Evolutionary conservation across 768 basidiomycete species (phyloP), one percentile per base, ranked within the genome.

Genomic region (Melanogaster broomeanus): DNA sequence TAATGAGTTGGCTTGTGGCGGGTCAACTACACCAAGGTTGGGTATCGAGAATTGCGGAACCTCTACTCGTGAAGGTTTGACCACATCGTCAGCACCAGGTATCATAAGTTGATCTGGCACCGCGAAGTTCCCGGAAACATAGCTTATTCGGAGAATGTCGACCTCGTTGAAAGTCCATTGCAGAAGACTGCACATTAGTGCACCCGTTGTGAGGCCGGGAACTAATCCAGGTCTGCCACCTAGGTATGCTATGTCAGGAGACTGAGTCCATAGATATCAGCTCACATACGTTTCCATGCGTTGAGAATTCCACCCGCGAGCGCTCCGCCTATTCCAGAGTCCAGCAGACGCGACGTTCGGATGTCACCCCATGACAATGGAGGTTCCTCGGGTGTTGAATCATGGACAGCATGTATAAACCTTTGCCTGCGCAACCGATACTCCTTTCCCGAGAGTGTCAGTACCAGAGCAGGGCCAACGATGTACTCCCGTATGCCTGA

Each of bases 401-500:
- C 33, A 9, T 52, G 52, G n/a, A 18, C 35, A 6, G 67, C 53
- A 19, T 71, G 65, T 48, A 61, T 42, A 16, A 61, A 61, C 52
- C 22, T 56, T 28, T 71, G 69, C 63, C 74, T 74, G 47, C 75
- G 71, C 48, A 69, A 52, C 46, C 63, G 70, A 60, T 82, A 83
- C 54, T 81, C 78, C 37, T 70, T 68, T 60, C 73, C 77, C 2
- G 77, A 68, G n/a, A 77, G 62, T 1, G 68, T 67, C 21, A 69
- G 68, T 9, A 77, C 71, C 38, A 92, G 69, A 2, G 80, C 51
- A 1, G 93, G 93, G 40, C 81, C 80, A 44, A 92, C 70, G n/a
- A 81, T 61, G 62, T 84, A 90, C 75, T 93, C 93, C 53, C 90
- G 81, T 46, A 88, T 65, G 51, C 82, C 93, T 93, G 56, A 15